These are phyloP conservation scores for Pluteus cervinus DNA, from an alignment of 768 basidiomycete genomes.

Conservation along the genomic window DNA sequence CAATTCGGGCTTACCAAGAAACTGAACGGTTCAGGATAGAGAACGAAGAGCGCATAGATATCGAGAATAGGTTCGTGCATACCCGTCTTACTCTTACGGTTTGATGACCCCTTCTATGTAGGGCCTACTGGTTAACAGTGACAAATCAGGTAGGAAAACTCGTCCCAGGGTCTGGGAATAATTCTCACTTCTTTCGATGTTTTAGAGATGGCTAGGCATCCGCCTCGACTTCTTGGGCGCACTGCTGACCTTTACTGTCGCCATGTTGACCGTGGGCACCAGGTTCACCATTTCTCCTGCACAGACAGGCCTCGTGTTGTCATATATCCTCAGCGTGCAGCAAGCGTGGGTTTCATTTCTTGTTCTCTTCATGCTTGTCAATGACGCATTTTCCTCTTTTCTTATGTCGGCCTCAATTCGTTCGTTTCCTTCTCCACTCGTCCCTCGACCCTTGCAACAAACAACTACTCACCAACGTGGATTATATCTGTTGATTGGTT, in stretches of 20 bases:
- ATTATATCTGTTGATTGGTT: slow-evolving; percentile 6
- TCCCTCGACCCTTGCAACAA: too few species aligned
- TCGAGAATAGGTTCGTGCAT: slow-evolving; percentile 67
- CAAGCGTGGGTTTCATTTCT: slow-evolving; percentile 37
- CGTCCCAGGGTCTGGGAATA: background rate
- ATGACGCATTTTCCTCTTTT: too few species aligned
- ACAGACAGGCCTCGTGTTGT: slow-evolving; percentile 70
- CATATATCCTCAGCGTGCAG: slow-evolving; percentile 77
- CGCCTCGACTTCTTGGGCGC: slow-evolving; percentile 83
- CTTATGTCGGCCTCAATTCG: too few species aligned
- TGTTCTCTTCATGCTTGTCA: slow-evolving; percentile 4
- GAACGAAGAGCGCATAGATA: slow-evolving; percentile 70
- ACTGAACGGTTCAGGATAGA: slow-evolving; percentile 66
- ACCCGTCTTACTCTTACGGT: background rate
- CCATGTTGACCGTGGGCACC: slow-evolving; percentile 71
- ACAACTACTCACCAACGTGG: too few species aligned
- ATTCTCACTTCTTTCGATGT: background rate
- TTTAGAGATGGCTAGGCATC: slow-evolving; percentile 78
- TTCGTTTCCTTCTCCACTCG: too few species aligned
- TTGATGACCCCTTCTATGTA: slow-evolving; percentile 12
- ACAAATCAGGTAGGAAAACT: slow-evolving; percentile 56
- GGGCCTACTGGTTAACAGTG: slow-evolving; percentile 84
- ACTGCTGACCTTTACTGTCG: slow-evolving; percentile 67
- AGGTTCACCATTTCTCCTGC: slow-evolving; percentile 73
- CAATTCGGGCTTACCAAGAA: slow-evolving; percentile 86